Evolutionary conservation across 139 green algal genomes (phyloP).

Genomic region (Parachlorella kessleri): DNA sequence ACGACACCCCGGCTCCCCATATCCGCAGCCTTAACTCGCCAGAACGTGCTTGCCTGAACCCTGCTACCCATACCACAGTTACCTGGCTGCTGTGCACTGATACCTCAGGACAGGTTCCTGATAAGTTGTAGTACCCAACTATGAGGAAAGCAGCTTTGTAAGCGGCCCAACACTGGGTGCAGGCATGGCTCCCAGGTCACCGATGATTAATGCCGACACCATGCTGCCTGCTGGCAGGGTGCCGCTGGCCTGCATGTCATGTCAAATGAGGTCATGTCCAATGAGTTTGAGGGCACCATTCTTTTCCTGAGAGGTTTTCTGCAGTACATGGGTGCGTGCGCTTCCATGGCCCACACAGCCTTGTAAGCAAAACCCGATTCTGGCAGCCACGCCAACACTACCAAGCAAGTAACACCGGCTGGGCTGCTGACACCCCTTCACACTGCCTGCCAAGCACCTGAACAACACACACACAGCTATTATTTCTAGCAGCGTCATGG

Average conservation of each 20-base stretch:
- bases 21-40: too few species aligned
- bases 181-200: conserved; percentile 46
- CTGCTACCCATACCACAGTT: too few species aligned
- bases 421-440: neutral
- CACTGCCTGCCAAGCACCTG: neutral
- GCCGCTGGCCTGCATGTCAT: conserved; percentile 29
- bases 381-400: neutral
- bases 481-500: neutral
- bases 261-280: neutral
- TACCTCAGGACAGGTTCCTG: too few species aligned
- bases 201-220: conserved; percentile 78
- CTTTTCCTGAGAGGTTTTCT: neutral
- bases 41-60: too few species aligned
- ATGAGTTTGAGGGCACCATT: neutral
- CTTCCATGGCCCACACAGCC: neutral
- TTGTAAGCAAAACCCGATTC: neutral
- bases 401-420: neutral
- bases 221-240: conserved; percentile 52
- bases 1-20: too few species aligned
- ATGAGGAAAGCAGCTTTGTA: too few species aligned
- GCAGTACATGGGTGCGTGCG: neutral
- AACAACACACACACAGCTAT: neutral
- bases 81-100: too few species aligned
- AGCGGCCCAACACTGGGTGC: neutral
- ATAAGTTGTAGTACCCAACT: too few species aligned